phyloP scores from a whole-genome alignment of 2,329 filamentous ascomycete genomes.

The Emergomyces africanus region DNA sequence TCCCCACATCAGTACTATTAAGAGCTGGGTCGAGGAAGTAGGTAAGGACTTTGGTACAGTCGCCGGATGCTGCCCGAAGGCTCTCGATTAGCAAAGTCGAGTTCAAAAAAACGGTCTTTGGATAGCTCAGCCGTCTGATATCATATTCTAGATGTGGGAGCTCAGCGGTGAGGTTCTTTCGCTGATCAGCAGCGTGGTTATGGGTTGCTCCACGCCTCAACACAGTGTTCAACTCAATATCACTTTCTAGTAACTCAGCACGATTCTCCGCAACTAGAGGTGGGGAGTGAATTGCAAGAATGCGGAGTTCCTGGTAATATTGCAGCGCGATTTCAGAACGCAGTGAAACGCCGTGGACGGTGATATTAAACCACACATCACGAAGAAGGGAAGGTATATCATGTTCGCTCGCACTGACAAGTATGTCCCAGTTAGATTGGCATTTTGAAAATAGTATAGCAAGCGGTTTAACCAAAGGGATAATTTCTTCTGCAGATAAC shows the following conservation, averaged over 20 bases:
- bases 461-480: conserved; percentile 75
- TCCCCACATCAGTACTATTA: conserved; percentile 46
- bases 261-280: conserved; percentile 80
- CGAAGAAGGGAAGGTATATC: conserved; percentile 64
- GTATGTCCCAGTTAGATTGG: conserved; percentile 13
- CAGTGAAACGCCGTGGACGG: conserved; percentile 78
- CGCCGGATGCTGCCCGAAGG: conserved; percentile 70
- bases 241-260: conserved; percentile 82
- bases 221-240: conserved; percentile 92
- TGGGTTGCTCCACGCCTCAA: conserved; percentile 73
- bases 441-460: conserved; percentile 60
- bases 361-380: conserved; percentile 97
- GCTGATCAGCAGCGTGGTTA: conserved; percentile 60
- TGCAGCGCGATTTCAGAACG: conserved; percentile 60
- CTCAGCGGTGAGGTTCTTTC: conserved; percentile 59
- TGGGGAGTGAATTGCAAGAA: conserved; percentile 76
- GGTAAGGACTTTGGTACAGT: conserved; percentile 76
- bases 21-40: conserved; percentile 94
- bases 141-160: conserved; percentile 66
- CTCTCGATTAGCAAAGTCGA: conserved; percentile 82
- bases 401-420: conserved; percentile 22
- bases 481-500: conserved; percentile 74
- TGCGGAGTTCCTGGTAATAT: conserved; percentile 62
- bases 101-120: conserved; percentile 84
- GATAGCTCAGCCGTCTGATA: conserved; percentile 71